Conservation (phyloP, 2,329 filamentous ascomycete species). For the Phialophora verrucosa region DNA sequence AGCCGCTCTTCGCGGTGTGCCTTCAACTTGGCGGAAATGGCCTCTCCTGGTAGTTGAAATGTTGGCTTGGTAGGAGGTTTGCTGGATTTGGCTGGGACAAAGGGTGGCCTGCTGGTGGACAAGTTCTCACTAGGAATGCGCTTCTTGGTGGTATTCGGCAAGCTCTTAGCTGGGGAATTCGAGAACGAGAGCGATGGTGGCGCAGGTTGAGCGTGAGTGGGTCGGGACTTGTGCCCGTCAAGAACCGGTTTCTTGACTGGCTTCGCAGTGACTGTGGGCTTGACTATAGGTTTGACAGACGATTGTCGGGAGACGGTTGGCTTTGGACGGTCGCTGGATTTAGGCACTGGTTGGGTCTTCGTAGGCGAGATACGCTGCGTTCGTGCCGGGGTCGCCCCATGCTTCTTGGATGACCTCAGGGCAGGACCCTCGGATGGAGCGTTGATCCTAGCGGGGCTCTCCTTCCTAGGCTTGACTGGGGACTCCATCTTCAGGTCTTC, state of each 20-base stretch:
- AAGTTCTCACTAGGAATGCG: constrained; percentile 46
- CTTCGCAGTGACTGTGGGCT: constrained; percentile 23
- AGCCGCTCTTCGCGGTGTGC: constrained; percentile 56
- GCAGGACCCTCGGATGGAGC: neutral
- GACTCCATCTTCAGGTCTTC: constrained; percentile 34
- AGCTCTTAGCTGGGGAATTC: constrained; percentile 37
- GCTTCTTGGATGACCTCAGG: constrained; percentile 22
- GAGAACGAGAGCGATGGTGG: constrained; percentile 34
- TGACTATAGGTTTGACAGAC: constrained; percentile 26
- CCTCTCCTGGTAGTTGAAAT: constrained; percentile 61
- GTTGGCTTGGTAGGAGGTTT: constrained; percentile 57
- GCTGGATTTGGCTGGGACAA: constrained; percentile 59
- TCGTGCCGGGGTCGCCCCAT: constrained; percentile 22
- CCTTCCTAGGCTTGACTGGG: constrained; percentile 32
- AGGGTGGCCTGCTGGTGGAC: constrained; percentile 53
- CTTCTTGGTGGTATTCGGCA: constrained; percentile 47
- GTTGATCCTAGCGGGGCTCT: constrained; percentile 16
- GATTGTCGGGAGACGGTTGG: constrained; percentile 15
- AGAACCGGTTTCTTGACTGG: constrained; percentile 31
- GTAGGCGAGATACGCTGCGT: constrained; percentile 40
- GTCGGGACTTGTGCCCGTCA: constrained; percentile 22
- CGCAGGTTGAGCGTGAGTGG: constrained; percentile 23
- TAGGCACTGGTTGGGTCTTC: constrained; percentile 27
- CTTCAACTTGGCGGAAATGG: constrained; percentile 59
- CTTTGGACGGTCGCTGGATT: constrained; percentile 13